phyloP scores from a whole-genome alignment of 345 rosid species.

The Salix exigua region DNA sequence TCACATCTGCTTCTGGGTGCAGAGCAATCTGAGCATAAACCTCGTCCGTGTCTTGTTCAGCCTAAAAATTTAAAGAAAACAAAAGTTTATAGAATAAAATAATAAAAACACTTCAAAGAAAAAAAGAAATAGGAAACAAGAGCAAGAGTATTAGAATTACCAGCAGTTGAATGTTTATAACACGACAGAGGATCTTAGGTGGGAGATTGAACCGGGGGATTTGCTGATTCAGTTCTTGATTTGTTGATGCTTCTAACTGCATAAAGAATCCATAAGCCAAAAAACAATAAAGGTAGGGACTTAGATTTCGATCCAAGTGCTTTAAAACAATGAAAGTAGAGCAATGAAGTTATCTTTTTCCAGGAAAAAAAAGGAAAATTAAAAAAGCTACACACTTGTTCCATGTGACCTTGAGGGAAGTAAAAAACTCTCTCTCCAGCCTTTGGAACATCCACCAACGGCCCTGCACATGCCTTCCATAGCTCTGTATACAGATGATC shows the following conservation, averaged over 20 bases:
- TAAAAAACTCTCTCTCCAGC: slow-evolving; percentile 60
- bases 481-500: slow-evolving; percentile 61
- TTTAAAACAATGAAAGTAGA: slow-evolving; percentile 12
- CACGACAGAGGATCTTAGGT: slow-evolving; percentile 78
- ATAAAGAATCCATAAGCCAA: slow-evolving; percentile 13
- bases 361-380: neutral
- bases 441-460: slow-evolving; percentile 71
- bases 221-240: slow-evolving; percentile 66
- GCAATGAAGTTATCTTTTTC: slow-evolving; percentile 5
- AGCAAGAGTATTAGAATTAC: slow-evolving; percentile 29
- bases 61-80: slow-evolving; percentile 42
- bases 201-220: slow-evolving; percentile 65
- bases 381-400: slow-evolving; percentile 49
- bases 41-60: slow-evolving; percentile 94
- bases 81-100: neutral
- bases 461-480: slow-evolving; percentile 90
- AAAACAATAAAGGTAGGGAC: neutral
- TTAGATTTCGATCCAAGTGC: neutral
- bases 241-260: slow-evolving; percentile 86
- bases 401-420: slow-evolving; percentile 97
- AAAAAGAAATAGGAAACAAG: neutral
- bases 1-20: slow-evolving; percentile 61
- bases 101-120: neutral
- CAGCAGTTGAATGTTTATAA: slow-evolving; percentile 64
- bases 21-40: slow-evolving; percentile 90